Evolutionary conservation across 495 filamentous ascomycete species (phyloP), one percentile per base, ranked within the genome.

Genomic region (Aspergillus funiculosus): DNA sequence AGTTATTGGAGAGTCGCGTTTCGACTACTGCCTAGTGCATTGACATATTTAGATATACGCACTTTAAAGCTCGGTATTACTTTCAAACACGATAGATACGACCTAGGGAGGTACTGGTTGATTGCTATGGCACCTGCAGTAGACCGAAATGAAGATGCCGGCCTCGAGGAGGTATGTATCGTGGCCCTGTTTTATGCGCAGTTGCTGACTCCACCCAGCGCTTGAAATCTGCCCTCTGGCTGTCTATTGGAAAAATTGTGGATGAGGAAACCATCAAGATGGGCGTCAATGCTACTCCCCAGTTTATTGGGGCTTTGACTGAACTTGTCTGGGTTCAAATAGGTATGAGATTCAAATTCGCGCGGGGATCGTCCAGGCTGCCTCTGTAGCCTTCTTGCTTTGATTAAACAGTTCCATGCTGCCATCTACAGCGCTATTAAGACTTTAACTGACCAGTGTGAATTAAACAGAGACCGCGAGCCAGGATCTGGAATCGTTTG

Each of bases 221-320:
- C 51, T 75, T 96, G 45, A 98, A 98, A 77, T 81, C 87, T 39
- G 87, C 89, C 24, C 77, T 98, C n/a, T 97, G 90, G 90, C 86
- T 85, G 61, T 76, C 80, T 15, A 80, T 95, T 48, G 90, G 90
- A 58, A 85, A 89, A 60, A 87, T 89, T 36, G 85, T 95, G 34
- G 91, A 96, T 62, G 81, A 90, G 50, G 87, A 94, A 60, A 85
- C 81, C 21, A 66, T 92, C 26, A 73, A 73, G 18, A 72, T 85
- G 9, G 82, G 85, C 57, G 75, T 84, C 47, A 95, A 91, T 64
- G 88, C 90, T 2, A 96, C 89, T 1, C 90, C 89, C 5, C 90
- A 96, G 59, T 98, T 96, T 66, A 96, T 95, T 54, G 90, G 81
- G 7, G 88, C 88, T 0, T 65, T 97, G 60, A 94, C 87, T 0